These are phyloP conservation scores for Fusarium domesticum DNA, from an alignment of 2,329 filamentous ascomycete genomes.

Conservation along the genomic window DNA sequence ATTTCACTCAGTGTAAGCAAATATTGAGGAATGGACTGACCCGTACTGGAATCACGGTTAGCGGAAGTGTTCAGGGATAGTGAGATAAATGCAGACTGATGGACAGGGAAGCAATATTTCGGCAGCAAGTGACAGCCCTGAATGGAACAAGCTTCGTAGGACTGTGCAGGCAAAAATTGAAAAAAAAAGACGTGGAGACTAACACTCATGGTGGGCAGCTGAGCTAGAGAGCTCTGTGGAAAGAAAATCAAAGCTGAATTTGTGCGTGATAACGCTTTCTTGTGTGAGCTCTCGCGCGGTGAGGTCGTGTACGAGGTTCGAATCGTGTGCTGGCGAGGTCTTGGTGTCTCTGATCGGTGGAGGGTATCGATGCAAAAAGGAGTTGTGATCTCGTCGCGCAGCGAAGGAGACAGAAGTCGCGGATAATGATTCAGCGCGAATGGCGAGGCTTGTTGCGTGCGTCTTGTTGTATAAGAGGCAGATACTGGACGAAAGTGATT, in stretches of 20 bases:
- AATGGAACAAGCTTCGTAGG: slow-evolving; percentile 1
- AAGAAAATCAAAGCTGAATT: slow-evolving; percentile 4
- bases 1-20: slow-evolving; percentile 2
- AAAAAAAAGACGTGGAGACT: slow-evolving; percentile 26
- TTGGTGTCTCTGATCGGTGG: slow-evolving; percentile 7
- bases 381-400: slow-evolving; percentile 26
- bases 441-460: slow-evolving; percentile 4
- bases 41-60: slow-evolving; percentile 48
- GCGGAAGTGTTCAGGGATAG: slow-evolving; percentile 16
- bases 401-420: slow-evolving; percentile 23
- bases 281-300: neutral
- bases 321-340: slow-evolving; percentile 5
- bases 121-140: slow-evolving; percentile 1
- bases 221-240: slow-evolving; percentile 12
- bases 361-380: slow-evolving; percentile 4
- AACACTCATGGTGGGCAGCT: slow-evolving; percentile 31
- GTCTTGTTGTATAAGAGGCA: neutral
- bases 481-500: slow-evolving; percentile 1
- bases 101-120: too few relatives aligned
- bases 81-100: neutral
- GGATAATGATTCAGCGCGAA: slow-evolving; percentile 7
- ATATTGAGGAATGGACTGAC: slow-evolving; percentile 42
- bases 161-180: slow-evolving; percentile 12
- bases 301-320: slow-evolving; percentile 9
- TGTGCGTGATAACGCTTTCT: neutral